Conservation (phyloP, 2,329 filamentous ascomycete species). For the Cadophora sp. region DNA sequence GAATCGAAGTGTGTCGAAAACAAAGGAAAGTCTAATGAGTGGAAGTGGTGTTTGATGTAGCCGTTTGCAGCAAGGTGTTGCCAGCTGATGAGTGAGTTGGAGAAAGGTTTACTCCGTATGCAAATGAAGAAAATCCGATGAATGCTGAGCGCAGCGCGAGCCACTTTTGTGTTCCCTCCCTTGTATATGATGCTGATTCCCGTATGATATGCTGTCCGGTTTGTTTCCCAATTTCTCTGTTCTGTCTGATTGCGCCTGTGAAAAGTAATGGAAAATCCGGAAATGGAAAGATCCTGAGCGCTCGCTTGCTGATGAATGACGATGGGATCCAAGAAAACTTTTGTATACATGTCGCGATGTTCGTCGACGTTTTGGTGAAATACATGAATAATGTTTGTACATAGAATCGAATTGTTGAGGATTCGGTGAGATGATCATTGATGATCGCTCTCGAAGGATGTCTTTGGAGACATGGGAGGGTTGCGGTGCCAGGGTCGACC, state of each 20-base stretch:
- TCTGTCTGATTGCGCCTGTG: conserved; percentile 38
- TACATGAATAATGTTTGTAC: conserved; percentile 35
- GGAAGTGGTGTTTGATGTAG: conserved; percentile 18
- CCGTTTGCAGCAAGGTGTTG: conserved; percentile 6
- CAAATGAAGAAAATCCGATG: conserved; percentile 17
- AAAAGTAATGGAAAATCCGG: conserved; percentile 28
- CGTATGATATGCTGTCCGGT: conserved; percentile 31
- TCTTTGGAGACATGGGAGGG: conserved; percentile 42
- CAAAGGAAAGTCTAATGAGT: conserved; percentile 36
- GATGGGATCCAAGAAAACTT: conserved; percentile 34
- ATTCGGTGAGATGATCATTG: conserved; percentile 23
- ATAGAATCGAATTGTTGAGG: conserved; percentile 32
- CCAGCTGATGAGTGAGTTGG: conserved; percentile 11
- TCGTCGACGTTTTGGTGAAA: conserved; percentile 25
- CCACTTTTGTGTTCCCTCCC: conserved; percentile 44
- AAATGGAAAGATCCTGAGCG: conserved; percentile 29
- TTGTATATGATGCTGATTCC: conserved; percentile 40
- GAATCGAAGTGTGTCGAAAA: conserved; percentile 14
- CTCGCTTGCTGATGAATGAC: conserved; percentile 27
- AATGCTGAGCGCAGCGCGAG: conserved; percentile 44
- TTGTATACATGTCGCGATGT: conserved; percentile 31
- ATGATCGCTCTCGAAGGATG: conserved; percentile 35
- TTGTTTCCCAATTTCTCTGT: conserved; percentile 30
- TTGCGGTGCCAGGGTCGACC: conserved; percentile 62
- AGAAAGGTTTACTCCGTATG: conserved; percentile 6